These are phyloP conservation scores for Gracilaria caudata DNA, from an alignment of 23 red algal species.

Conservation along the genomic window DNA sequence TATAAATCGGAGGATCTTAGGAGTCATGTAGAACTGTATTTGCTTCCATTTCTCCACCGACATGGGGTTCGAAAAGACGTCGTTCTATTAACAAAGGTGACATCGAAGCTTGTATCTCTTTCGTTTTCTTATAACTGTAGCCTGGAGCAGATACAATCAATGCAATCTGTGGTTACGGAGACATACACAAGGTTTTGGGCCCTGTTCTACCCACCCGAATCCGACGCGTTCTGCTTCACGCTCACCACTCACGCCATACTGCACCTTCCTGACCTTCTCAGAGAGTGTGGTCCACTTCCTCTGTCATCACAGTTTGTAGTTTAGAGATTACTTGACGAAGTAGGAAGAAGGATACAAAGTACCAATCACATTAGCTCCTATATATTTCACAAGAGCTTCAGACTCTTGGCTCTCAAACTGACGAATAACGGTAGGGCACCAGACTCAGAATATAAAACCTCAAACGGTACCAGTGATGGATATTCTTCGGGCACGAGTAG, in stretches of 20 bases:
- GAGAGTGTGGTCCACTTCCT: constrained; percentile 6
- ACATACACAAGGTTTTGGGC: background rate
- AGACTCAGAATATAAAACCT: background rate
- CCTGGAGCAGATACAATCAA: background rate
- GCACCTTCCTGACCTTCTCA: constrained; percentile 11
- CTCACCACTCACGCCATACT: constrained; percentile 21
- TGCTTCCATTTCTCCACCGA: background rate
- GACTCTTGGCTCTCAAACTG: background rate
- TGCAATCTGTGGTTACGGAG: background rate
- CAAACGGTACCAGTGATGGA: background rate
- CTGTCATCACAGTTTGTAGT: background rate
- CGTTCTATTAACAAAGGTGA: background rate
- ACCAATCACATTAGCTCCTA: background rate
- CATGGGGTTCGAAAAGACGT: background rate
- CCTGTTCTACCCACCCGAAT: background rate
- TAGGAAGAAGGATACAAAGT: background rate
- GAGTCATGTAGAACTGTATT: background rate
- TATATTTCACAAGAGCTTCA: constrained; percentile 1
- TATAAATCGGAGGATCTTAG: background rate
- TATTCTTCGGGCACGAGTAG: background rate
- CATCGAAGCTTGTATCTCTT: background rate
- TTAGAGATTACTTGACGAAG: constrained; percentile 1
- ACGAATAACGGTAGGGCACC: background rate
- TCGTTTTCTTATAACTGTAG: background rate
- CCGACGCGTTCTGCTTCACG: constrained; percentile 25